These are phyloP conservation scores for Solioccasus polychromus DNA, from an alignment of 768 basidiomycete genomes.

Conservation along the genomic window DNA sequence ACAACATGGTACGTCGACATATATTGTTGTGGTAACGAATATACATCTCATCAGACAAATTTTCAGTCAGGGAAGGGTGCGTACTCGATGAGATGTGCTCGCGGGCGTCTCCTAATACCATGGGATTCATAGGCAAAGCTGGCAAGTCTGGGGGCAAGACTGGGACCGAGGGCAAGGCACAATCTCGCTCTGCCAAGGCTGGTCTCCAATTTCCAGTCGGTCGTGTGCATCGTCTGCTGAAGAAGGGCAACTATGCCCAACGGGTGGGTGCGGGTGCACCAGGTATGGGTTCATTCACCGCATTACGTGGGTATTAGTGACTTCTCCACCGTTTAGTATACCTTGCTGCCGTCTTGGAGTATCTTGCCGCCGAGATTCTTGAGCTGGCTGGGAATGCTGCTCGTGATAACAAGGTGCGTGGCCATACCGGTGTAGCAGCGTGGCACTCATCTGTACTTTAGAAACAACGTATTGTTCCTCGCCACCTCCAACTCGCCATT, in stretches of 20 bases:
- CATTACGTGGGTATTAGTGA: too few species aligned
- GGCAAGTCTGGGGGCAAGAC: constrained; percentile 54
- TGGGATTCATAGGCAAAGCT: constrained; percentile 39
- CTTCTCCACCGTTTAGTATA: too few species aligned
- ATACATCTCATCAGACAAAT: constrained; percentile 1
- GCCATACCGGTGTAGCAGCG: background rate
- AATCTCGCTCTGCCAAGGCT: constrained; percentile 71
- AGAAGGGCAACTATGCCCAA: constrained; percentile 84
- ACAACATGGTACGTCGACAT: constrained; percentile 24
- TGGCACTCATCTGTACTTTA: constrained; percentile 21
- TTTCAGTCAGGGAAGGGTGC: constrained; percentile 33
- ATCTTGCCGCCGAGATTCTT: constrained; percentile 90
- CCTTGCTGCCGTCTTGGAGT: constrained; percentile 87
- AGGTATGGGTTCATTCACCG: constrained; percentile 39
- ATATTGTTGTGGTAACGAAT: background rate
- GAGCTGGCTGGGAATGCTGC: constrained; percentile 87
- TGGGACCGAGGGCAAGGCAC: constrained; percentile 48
- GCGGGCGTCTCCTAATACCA: constrained; percentile 5
- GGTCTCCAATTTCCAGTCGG: constrained; percentile 87
- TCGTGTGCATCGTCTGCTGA: constrained; percentile 87
- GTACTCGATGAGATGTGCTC: background rate
- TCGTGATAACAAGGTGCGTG: constrained; percentile 33
- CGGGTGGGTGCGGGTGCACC: constrained; percentile 90
- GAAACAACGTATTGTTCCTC: constrained; percentile 93
- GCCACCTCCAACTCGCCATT: constrained; percentile 90